A percentile compares a stretch with the other conserved stretches of the same genome.
These are phyloP conservation scores for Penicillium frequentans DNA, from an alignment of 2,329 filamentous ascomycete genomes.

Conservation along the genomic window DNA sequence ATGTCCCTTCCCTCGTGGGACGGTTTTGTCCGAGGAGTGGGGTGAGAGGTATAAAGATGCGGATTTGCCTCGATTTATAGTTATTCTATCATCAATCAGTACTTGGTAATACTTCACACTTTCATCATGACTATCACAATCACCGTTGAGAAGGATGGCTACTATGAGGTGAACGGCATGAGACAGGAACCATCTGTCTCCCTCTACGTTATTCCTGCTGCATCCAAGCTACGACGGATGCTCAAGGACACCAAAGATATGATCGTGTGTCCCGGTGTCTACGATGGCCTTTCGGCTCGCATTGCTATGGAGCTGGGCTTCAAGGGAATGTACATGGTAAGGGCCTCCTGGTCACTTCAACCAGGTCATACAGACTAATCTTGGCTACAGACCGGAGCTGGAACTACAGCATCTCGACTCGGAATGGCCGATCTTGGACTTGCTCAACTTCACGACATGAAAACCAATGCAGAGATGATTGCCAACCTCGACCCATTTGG, in stretches of 20 bases:
- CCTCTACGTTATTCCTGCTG: constrained; percentile 28
- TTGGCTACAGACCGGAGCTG: constrained; percentile 57
- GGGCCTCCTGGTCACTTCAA: constrained; percentile 5
- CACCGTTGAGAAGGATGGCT: constrained; percentile 34
- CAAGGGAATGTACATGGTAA: constrained; percentile 67
- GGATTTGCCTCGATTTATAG: neutral
- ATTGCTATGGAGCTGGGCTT: constrained; percentile 65
- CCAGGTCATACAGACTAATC: neutral
- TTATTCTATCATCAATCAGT: neutral
- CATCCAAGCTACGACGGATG: constrained; percentile 31
- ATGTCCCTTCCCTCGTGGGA: neutral
- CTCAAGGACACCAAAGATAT: constrained; percentile 29
- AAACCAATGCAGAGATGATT: constrained; percentile 64
- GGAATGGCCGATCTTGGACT: constrained; percentile 65
- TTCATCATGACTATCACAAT: constrained; percentile 32
- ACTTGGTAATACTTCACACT: neutral
- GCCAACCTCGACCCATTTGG: constrained; percentile 55
- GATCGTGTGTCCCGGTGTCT: constrained; percentile 65
- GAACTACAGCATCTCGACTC: constrained; percentile 60
- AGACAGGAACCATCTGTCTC: constrained; percentile 29
- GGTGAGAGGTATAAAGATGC: constrained; percentile 7
- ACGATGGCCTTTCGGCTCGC: constrained; percentile 66
- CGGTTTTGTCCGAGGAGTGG: neutral
- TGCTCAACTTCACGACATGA: constrained; percentile 63
- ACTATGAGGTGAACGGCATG: constrained; percentile 32